Base-by-base conservation (phyloP, 116 monocot species). In the Cymodocea nodosa region DNA sequence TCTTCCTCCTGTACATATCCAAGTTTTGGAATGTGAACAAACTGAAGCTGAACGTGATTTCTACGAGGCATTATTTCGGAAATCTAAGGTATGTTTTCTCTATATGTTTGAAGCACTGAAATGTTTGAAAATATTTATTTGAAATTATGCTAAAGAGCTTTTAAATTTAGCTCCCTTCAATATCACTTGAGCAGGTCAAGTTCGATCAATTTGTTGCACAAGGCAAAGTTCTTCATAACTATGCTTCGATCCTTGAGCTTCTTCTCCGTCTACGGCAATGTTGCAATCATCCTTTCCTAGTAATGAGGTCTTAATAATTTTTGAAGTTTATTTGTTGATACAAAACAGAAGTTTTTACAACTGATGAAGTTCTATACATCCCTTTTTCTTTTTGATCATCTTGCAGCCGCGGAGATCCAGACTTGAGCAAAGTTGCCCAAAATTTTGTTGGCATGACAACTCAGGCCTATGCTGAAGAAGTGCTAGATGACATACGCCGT, bases 151-250 rank as follows among this genome's bases (percentile, higher is more conserved):
- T 2, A 44, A 8, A 8, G 44, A 44, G 5, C 11, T 8, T 44
- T 44, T 44, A 44, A 44, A 44, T 44, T 8, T 30, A 3, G 3
- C 30, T 24, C 17, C n/a, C n/a, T 44, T 63, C 14, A 5, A 20
- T 44, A 44, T 52, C 10, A 17, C 51, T 50, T 54, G 64, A 48
- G 73, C 87, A 92, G 92, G 82, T 82, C 23, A 82, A 53, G 63
- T 93, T 93, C 60, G 86, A 93, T 68, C 77, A 89, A 56, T 89
- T 93, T 75, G 78, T 89, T 35, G 83, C 85, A 20, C 79, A 89
- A 93, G 93, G 89, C 58, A 85, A 78, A 69, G 88, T 93, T 73
- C 85, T 85, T 69, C 72, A 85, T 77, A 86, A 93, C 67, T 93
- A 93, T 44, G 93, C 93, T n/a, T 79, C 80, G 16, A 93, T 93